phyloP scores from a whole-genome alignment of 257 asterid genomes.

The Solanum chiquidenum region DNA sequence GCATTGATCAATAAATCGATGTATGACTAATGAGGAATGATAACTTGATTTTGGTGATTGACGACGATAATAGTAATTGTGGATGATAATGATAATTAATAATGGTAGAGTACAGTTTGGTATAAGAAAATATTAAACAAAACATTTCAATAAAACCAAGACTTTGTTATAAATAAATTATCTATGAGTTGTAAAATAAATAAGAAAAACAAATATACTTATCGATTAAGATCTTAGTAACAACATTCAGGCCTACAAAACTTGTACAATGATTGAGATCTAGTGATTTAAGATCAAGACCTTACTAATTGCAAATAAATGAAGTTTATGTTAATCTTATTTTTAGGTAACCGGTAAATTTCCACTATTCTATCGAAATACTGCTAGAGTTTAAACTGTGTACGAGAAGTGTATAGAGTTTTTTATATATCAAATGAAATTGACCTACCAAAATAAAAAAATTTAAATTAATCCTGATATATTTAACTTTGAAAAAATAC shows the following conservation, averaged over 20 bases:
- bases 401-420: not conserved
- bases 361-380: not conserved
- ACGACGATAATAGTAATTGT: too few relatives aligned
- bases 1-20: too few relatives aligned
- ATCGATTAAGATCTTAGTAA: too few relatives aligned
- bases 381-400: not conserved
- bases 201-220: not conserved
- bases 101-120: accelerated
- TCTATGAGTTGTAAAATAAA: not conserved
- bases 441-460: not conserved
- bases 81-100: not conserved
- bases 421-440: not conserved
- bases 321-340: not conserved
- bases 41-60: not conserved
- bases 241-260: not conserved
- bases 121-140: too few relatives aligned
- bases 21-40: not conserved
- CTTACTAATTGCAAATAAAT: too few relatives aligned
- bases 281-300: not conserved
- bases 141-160: too few relatives aligned
- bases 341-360: not conserved
- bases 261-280: too few relatives aligned
- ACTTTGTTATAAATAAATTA: too few relatives aligned
- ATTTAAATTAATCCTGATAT: too few relatives aligned
- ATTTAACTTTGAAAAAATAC: not conserved